Percentiles rank a stretch among this genome's conserved stretches.
These are phyloP conservation scores for Striga hermonthica DNA, from an alignment of 305 asterid species.

Conservation along the genomic window DNA sequence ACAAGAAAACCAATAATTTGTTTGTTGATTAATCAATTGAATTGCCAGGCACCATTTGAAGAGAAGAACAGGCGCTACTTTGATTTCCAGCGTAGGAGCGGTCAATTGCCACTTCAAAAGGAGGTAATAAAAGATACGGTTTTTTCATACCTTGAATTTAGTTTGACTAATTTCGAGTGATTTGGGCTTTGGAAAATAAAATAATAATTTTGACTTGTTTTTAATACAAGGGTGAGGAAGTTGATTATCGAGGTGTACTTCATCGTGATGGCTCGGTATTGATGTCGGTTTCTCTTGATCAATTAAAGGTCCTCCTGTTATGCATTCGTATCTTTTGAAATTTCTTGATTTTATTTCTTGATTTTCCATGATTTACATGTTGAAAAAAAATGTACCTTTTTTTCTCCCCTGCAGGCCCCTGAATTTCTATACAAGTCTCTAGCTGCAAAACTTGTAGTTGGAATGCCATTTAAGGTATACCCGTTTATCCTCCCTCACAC, in stretches of 20 bases:
- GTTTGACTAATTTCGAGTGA: neutral
- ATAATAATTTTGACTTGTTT: neutral
- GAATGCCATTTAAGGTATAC: constrained; percentile 96
- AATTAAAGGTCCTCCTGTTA: constrained; percentile 63
- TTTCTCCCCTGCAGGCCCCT: constrained; percentile 53
- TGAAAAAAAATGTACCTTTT: constrained; percentile 17
- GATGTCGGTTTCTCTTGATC: constrained; percentile 90
- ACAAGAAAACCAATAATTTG: constrained; percentile 8
- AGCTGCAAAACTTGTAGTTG: constrained; percentile 85
- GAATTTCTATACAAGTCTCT: constrained; percentile 84
- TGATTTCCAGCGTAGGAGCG: constrained; percentile 95
- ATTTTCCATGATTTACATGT: constrained; percentile 6
- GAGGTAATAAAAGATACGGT: constrained; percentile 52
- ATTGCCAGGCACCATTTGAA: constrained; percentile 77
- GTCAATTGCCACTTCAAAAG: constrained; percentile 89
- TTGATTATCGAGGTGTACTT: constrained; percentile 90
- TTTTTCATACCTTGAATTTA: constrained; percentile 11
- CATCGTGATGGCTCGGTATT: constrained; percentile 99
- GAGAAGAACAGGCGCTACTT: constrained; percentile 88
- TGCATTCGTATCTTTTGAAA: constrained; percentile 10
- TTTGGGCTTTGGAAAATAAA: constrained; percentile 24
- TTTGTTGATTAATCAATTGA: constrained; percentile 27
- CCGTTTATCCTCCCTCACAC: constrained; percentile 14
- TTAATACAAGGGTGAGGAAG: constrained; percentile 84
- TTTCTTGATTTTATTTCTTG: neutral